Conservation (phyloP, 2,329 filamentous ascomycete species). For the Nothophaeocryptopus gaeumannii region DNA sequence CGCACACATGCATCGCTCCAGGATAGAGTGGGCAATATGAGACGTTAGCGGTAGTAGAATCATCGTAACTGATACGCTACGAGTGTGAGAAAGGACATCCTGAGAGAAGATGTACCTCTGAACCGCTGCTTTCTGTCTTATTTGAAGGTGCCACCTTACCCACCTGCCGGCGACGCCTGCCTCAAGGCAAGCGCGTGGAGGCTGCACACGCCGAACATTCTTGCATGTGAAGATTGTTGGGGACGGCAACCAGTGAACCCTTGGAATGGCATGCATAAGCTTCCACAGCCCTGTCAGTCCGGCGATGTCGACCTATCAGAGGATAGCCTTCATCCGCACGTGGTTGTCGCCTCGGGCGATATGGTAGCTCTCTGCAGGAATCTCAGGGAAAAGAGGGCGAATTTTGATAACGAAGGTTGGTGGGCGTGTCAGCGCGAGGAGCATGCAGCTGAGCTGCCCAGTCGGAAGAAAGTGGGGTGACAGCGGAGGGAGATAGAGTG, state of each 20-base stretch:
- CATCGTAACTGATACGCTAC: no score
- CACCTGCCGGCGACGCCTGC: background rate
- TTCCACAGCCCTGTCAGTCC: background rate
- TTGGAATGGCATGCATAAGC: conserved; percentile 12
- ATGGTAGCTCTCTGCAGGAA: conserved; percentile 2
- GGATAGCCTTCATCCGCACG: conserved; percentile 3
- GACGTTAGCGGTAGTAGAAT: no score
- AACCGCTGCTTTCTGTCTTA: background rate
- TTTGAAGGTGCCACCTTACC: background rate
- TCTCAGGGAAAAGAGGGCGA: background rate
- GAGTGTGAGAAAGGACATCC: background rate
- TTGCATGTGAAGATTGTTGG: conserved; percentile 18
- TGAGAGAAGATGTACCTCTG: background rate
- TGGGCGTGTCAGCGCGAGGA: background rate
- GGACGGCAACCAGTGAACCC: conserved; percentile 6
- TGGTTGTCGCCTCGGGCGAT: conserved; percentile 3
- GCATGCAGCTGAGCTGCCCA: background rate
- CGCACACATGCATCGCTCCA: no score
- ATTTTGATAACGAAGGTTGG: conserved; percentile 2
- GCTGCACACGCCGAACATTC: conserved; percentile 4
- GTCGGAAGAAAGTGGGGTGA: background rate
- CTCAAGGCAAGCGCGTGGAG: background rate
- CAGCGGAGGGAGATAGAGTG: background rate
- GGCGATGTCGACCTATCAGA: conserved; percentile 4
- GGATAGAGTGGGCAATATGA: no score